These are phyloP conservation scores for Termitomyces sp. DNA, from an alignment of 768 basidiomycete species.

Conservation along the genomic window DNA sequence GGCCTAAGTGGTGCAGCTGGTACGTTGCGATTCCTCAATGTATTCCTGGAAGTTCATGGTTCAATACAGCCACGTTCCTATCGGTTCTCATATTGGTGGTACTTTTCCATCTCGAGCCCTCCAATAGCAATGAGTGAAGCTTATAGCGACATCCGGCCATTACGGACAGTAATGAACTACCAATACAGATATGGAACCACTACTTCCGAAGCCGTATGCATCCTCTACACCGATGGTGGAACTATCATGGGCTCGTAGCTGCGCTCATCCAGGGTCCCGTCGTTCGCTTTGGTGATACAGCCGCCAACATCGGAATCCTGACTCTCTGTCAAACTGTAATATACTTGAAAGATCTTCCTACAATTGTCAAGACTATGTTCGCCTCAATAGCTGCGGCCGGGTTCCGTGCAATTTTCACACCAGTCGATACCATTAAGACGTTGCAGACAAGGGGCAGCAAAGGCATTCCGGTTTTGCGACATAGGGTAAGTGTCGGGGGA, in stretches of 20 bases:
- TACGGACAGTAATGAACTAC: conserved; percentile 95
- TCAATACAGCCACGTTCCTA: conserved; percentile 75
- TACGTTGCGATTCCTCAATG: conserved; percentile 17
- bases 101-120: background rate
- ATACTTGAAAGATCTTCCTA: conserved; percentile 59
- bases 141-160: conserved; percentile 39
- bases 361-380: conserved; percentile 68
- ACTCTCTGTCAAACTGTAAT: conserved; percentile 76
- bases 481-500: conserved; percentile 41
- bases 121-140: background rate
- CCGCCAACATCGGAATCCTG: conserved; percentile 88
- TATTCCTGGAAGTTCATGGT: background rate
- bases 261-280: conserved; percentile 84
- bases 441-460: conserved; percentile 85
- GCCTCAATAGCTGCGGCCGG: conserved; percentile 73
- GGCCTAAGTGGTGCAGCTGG: conserved; percentile 87
- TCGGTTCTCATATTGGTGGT: conserved; percentile 89
- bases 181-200: conserved; percentile 84
- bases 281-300: conserved; percentile 90
- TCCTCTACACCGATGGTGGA: conserved; percentile 74
- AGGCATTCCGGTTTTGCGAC: conserved; percentile 60
- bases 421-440: conserved; percentile 92
- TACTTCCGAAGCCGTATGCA: conserved; percentile 54
- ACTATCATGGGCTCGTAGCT: conserved; percentile 82
- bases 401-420: conserved; percentile 89